Evolutionary conservation across 2,329 filamentous ascomycete genomes (phyloP).

Genomic region (Neoarthrinium moseri): DNA sequence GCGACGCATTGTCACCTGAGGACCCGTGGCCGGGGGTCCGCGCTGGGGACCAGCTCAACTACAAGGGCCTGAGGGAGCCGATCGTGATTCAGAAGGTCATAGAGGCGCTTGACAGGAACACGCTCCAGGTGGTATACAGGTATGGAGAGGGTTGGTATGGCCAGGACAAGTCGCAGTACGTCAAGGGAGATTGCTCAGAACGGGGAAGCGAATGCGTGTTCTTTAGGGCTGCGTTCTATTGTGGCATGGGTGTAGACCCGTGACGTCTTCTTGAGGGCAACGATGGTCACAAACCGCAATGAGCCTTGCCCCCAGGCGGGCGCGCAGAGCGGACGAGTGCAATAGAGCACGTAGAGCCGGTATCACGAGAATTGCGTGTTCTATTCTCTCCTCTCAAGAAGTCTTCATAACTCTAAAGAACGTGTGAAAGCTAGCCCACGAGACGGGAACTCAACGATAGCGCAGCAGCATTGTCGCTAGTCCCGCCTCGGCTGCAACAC

Average conservation of each 20-base stretch:
- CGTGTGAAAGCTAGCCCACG: slow-evolving; percentile 33
- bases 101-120: background rate
- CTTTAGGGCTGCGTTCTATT: background rate
- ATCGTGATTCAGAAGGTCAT: background rate
- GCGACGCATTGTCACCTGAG: background rate
- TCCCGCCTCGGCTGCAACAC: slow-evolving; percentile 42
- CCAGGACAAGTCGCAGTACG: background rate
- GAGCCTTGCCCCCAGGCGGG: too few species aligned
- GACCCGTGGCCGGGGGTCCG: background rate
- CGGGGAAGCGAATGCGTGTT: background rate
- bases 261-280: too few species aligned
- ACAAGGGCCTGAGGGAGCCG: background rate
- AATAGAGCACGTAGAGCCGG: background rate
- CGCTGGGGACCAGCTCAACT: background rate
- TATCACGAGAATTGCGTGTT: too few species aligned
- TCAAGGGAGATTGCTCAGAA: background rate
- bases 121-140: background rate
- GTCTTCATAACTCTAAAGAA: slow-evolving; percentile 15
- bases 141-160: background rate
- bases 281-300: too few species aligned
- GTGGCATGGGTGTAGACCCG: too few species aligned
- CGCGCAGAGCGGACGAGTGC: background rate
- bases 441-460: slow-evolving; percentile 42
- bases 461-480: slow-evolving; percentile 53
- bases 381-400: background rate